These are phyloP conservation scores for Daldinia concentrica DNA, from an alignment of 495 filamentous ascomycete species.

Conservation along the genomic window DNA sequence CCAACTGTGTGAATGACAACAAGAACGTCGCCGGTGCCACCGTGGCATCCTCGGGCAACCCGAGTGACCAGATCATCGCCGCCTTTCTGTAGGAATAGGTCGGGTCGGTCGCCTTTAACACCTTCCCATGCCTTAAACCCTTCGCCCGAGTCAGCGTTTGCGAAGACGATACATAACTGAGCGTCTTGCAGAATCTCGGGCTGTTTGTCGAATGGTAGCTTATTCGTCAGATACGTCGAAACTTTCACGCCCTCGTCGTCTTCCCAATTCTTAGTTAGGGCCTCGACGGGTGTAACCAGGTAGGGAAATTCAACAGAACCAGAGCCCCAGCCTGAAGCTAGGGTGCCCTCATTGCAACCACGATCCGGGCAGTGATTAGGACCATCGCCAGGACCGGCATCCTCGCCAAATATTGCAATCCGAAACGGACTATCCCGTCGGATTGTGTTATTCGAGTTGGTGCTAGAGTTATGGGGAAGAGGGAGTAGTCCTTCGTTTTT, in stretches of 20 bases:
- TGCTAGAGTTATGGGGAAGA: background rate
- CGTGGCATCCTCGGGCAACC: constrained; percentile 76
- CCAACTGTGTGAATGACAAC: constrained; percentile 94
- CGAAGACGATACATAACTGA: constrained; percentile 75
- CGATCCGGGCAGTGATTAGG: constrained; percentile 81
- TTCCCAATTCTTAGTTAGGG: constrained; percentile 55
- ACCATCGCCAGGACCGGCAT: constrained; percentile 74
- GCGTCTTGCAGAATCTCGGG: constrained; percentile 57
- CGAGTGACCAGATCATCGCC: constrained; percentile 76
- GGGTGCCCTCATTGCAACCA: constrained; percentile 82
- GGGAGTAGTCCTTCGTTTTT: constrained; percentile 78
- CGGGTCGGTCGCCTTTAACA: constrained; percentile 82
- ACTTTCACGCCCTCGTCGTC: background rate
- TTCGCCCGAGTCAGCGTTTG: constrained; percentile 70
- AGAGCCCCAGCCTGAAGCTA: constrained; percentile 90
- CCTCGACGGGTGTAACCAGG: constrained; percentile 74
- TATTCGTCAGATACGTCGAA: background rate
- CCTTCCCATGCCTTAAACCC: constrained; percentile 69
- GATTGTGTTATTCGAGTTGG: background rate
- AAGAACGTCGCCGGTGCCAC: constrained; percentile 72
- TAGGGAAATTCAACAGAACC: constrained; percentile 90
- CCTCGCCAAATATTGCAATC: constrained; percentile 86
- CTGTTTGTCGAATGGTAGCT: constrained; percentile 22
- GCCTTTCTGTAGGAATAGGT: constrained; percentile 79
- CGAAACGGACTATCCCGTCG: constrained; percentile 55